A percentile compares a stretch with the other conserved stretches of the same genome.
These are phyloP conservation scores for Hsuehochloa calcarea DNA, from an alignment of 176 grass and related monocot genomes.

Conservation along the genomic window DNA sequence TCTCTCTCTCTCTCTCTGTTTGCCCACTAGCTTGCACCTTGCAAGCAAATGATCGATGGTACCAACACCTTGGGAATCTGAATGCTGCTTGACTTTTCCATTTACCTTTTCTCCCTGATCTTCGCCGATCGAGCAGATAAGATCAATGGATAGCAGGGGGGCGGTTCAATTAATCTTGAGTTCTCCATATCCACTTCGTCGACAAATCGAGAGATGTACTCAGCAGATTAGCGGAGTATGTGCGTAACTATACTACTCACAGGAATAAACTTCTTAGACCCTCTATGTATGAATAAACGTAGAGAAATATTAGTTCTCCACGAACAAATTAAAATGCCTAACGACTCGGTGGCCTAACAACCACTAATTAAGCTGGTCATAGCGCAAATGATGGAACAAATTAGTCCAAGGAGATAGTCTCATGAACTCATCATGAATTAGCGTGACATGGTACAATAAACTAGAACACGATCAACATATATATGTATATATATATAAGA, in stretches of 20 bases:
- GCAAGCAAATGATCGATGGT: background rate
- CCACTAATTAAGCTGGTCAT: background rate
- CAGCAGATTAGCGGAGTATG: background rate
- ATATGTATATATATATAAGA: background rate
- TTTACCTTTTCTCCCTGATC: background rate
- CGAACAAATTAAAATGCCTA: background rate
- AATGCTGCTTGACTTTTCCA: background rate
- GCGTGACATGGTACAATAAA: background rate
- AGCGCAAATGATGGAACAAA: background rate
- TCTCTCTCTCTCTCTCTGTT: background rate
- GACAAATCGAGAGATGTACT: background rate
- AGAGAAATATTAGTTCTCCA: background rate
- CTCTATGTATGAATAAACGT: background rate
- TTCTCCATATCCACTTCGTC: background rate
- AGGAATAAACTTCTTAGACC: background rate
- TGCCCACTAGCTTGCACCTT: conserved; percentile 21
- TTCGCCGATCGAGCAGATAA: conserved; percentile 5
- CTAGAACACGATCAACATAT: background rate
- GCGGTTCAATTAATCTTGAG: background rate
- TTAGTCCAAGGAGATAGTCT: background rate
- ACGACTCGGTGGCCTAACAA: too few species aligned
- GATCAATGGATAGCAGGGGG: background rate
- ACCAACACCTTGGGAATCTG: conserved; percentile 26
- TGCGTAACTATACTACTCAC: background rate
- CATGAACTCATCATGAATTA: background rate